A percentile compares a stretch with the other conserved stretches of the same genome.
phyloP scores from a whole-genome alignment of 805 yeast genomes.

The Barnettozyma sucrosica region DNA sequence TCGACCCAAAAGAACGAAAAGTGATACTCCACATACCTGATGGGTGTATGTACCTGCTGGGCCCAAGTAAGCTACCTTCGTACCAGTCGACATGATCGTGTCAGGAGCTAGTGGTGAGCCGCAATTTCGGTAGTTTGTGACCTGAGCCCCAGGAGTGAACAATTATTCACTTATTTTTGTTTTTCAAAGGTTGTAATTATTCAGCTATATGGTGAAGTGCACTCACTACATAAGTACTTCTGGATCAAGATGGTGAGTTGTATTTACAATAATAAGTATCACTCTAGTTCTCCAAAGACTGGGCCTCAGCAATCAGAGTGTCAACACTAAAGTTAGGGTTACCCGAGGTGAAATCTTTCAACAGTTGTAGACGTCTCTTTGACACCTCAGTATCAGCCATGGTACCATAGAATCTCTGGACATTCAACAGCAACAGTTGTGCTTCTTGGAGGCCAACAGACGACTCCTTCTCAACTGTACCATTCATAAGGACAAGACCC shows the following conservation, averaged over 20 bases:
- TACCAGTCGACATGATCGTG: background rate
- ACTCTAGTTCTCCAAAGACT: slow-evolving; percentile 49
- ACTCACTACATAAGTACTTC: no score
- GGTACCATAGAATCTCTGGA: slow-evolving; percentile 83
- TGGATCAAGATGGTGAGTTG: background rate
- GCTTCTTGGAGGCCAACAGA: slow-evolving; percentile 68
- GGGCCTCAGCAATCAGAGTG: slow-evolving; percentile 62
- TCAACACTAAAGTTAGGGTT: slow-evolving; percentile 61
- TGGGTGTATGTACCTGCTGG: slow-evolving; percentile 93
- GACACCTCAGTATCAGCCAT: slow-evolving; percentile 37
- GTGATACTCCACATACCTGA: slow-evolving; percentile 40
- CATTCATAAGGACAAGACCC: slow-evolving; percentile 76
- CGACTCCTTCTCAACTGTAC: slow-evolving; percentile 68
- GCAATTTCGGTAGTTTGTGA: background rate
- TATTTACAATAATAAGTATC: background rate
- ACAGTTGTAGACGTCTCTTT: slow-evolving; percentile 47
- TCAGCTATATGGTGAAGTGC: no score
- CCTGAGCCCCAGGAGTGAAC: background rate
- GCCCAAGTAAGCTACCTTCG: slow-evolving; percentile 70
- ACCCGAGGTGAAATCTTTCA: slow-evolving; percentile 68
- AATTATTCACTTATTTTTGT: no score
- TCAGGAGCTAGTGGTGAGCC: background rate
- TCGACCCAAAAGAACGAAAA: background rate
- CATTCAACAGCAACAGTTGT: slow-evolving; percentile 64
- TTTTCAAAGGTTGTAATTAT: no score